Conservation (phyloP, 1,284 basidiomycete genomes). For the Ustilago trichophora region DNA sequence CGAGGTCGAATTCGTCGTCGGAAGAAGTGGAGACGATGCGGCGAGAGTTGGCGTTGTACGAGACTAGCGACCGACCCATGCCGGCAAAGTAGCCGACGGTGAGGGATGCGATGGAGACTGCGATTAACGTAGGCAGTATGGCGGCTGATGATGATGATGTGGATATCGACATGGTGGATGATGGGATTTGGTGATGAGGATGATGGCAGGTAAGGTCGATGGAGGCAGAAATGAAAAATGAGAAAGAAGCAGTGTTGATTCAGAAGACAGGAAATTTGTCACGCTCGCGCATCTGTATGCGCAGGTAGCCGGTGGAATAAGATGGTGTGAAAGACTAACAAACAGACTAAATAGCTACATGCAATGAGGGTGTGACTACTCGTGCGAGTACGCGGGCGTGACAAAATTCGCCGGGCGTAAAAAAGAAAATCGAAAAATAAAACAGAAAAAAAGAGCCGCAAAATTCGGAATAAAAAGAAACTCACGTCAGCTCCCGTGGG, state of each 20-base stretch:
- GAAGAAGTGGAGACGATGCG: constrained; percentile 10
- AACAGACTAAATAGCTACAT: too few species aligned
- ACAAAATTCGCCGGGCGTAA: too few species aligned
- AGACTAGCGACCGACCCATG: constrained; percentile 49
- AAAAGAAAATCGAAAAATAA: neutral
- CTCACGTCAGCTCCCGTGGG: neutral
- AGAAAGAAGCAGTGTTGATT: constrained; percentile 4
- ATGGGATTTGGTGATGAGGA: neutral
- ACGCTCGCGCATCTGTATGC: neutral
- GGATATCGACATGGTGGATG: constrained; percentile 19
- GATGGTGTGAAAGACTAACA: too few species aligned
- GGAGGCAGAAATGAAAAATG: neutral
- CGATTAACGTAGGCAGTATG: constrained; percentile 36
- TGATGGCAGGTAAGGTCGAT: neutral
- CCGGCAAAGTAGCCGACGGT: constrained; percentile 57
- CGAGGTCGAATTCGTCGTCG: constrained; percentile 35
- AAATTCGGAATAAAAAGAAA: neutral
- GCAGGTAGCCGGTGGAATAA: too few species aligned
- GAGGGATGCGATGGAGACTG: constrained; percentile 49
- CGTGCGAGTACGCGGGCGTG: too few species aligned
- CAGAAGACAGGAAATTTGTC: neutral
- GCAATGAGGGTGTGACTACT: too few species aligned
- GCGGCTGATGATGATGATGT: constrained; percentile 6
- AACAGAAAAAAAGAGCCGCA: neutral
- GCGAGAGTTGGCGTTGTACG: constrained; percentile 44